Conservation (phyloP, 148 eudicot species). For the Chenopodium berlandieri region DNA sequence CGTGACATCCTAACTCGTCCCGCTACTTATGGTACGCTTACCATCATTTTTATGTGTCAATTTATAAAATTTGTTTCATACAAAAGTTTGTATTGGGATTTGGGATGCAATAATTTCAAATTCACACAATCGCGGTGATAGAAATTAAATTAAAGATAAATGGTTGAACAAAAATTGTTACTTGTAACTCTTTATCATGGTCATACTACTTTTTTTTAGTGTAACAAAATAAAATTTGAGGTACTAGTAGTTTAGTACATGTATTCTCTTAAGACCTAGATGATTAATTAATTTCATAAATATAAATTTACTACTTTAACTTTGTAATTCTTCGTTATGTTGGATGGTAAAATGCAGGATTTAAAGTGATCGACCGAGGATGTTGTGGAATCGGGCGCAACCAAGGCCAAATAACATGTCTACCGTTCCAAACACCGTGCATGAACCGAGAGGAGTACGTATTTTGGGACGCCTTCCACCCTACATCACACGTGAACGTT, state of each 20-base stretch:
- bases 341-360: constrained; percentile 41
- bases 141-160: too few relatives aligned
- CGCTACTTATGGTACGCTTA: constrained; percentile 53
- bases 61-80: too few relatives aligned
- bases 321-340: neutral
- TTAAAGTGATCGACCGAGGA: constrained; percentile 54
- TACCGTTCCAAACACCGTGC: constrained; percentile 80
- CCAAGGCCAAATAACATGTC: constrained; percentile 83
- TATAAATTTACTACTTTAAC: neutral
- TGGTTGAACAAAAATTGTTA: too few relatives aligned
- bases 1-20: constrained; percentile 60
- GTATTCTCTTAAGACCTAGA: too few relatives aligned
- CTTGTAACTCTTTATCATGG: too few relatives aligned
- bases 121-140: too few relatives aligned
- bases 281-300: too few relatives aligned
- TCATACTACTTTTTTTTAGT: too few relatives aligned
- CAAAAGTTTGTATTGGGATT: too few relatives aligned
- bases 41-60: neutral
- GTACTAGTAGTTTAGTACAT: too few relatives aligned
- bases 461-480: constrained; percentile 97
- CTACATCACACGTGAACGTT: constrained; percentile 69
- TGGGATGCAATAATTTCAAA: too few relatives aligned
- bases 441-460: constrained; percentile 57
- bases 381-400: constrained; percentile 93
- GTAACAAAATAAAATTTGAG: too few relatives aligned